phyloP scores from a whole-genome alignment of 768 basidiomycete species.

The Macrolepiota dolichaula region DNA sequence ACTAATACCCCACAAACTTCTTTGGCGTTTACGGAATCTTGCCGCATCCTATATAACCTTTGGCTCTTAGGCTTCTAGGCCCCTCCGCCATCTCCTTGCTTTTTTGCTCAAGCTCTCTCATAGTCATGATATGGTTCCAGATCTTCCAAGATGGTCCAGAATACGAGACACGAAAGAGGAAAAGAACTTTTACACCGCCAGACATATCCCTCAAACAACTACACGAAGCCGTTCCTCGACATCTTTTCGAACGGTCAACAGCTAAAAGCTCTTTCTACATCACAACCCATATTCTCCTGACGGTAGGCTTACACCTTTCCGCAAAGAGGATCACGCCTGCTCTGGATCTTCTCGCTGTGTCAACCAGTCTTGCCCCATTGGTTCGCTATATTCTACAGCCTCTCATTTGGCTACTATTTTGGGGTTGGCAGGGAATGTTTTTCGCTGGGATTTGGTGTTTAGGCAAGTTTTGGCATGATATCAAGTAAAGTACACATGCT shows the following conservation, averaged over 20 bases:
- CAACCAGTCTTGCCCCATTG: background rate
- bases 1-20: slow-evolving; percentile 4
- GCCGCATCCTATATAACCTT: slow-evolving; percentile 4
- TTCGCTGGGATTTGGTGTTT: slow-evolving; percentile 44
- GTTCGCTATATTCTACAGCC: slow-evolving; percentile 7
- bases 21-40: background rate
- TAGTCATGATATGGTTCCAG: slow-evolving; percentile 37
- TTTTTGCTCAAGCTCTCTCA: background rate
- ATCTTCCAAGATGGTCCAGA: slow-evolving; percentile 46
- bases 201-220: slow-evolving; percentile 40
- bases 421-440: slow-evolving; percentile 47
- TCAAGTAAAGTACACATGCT: background rate
- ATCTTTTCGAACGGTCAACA: slow-evolving; percentile 44
- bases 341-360: slow-evolving; percentile 3
- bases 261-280: slow-evolving; percentile 41
- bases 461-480: slow-evolving; percentile 24
- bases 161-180: slow-evolving; percentile 41
- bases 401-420: slow-evolving; percentile 42
- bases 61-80: background rate
- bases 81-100: background rate
- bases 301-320: slow-evolving; percentile 33
- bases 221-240: slow-evolving; percentile 44
- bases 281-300: slow-evolving; percentile 36
- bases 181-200: slow-evolving; percentile 36
- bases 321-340: slow-evolving; percentile 31